Evolutionary conservation across 768 basidiomycete genomes (phyloP), one percentile per base, ranked within the genome.

Genomic region (Punctularia strigosozonata): DNA sequence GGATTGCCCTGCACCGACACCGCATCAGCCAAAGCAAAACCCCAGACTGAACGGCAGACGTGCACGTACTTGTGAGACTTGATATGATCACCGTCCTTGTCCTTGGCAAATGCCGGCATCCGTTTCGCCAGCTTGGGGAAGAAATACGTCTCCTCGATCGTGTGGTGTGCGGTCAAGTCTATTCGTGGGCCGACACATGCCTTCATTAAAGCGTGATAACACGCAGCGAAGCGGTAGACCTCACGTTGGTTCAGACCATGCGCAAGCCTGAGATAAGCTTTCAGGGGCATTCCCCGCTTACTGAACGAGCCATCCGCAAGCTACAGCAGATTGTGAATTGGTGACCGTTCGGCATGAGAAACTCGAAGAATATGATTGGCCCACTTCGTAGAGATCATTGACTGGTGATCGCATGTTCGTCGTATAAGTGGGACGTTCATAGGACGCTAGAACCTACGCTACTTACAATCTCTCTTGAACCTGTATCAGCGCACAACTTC

Each of bases 101-200:
- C 48, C 13, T 34, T 10, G 3, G 62, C 50, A 46, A 77, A 75
- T 46, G 64, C 50, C 10, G 67, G 63, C 64, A 77, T 71, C 20
- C 55, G 57, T 44, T 62, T 61, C 1, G 62, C 72, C 12, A 77
- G 58, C 4, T 65, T 43, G 2, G 73, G 73, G 51, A 76, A 77
- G 20, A 76, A 50, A 42, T 65, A 56, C 12, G 56, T 52, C 50
- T 75, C 73, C 45, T 75, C 73, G 42, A 71, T 69, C 8, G 64
- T 69, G 48, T 76, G 75, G 46, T 77, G 75, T 45, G 62, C 56
- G 2, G 65, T 71, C 31, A 77, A 52, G 40, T 71, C 75, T 77
- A 25, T 38, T 8, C 25, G 26, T 25, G 20, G 13, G 21, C 38
- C 22, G 41, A 41, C 31, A 8, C 19, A 4, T 26, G n/a, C 17